These are phyloP conservation scores for Pseudonitzschia multiseries DNA, from an alignment of 108 stramenopile species.

Conservation along the genomic window DNA sequence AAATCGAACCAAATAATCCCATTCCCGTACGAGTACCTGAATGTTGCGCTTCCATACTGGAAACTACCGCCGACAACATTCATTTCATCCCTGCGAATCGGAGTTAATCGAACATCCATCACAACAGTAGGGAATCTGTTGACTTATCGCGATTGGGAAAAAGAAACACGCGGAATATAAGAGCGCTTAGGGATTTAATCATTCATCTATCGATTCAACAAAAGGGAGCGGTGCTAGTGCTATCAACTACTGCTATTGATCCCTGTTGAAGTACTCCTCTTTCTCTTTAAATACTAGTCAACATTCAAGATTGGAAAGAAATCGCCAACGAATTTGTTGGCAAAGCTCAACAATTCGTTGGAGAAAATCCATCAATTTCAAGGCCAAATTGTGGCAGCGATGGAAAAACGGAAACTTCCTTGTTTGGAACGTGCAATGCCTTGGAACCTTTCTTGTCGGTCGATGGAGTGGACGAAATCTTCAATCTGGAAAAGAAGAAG, in stretches of 20 bases:
- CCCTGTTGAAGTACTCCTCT: neutral
- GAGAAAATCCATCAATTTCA: neutral
- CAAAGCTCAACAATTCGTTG: neutral
- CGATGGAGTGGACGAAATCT: conserved; percentile 29
- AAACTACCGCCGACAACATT: too few relatives aligned
- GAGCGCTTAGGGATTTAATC: too few relatives aligned
- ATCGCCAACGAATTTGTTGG: conserved; percentile 1
- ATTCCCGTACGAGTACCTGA: too few relatives aligned
- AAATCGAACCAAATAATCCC: too few relatives aligned
- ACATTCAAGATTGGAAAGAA: conserved; percentile 10
- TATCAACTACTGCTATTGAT: neutral
- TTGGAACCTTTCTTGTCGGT: conserved; percentile 29
- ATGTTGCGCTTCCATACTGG: too few relatives aligned
- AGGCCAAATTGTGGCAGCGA: neutral
- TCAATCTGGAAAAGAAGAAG: conserved; percentile 8
- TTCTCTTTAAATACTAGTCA: neutral
- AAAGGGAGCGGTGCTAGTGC: neutral
- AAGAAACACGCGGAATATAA: too few relatives aligned
- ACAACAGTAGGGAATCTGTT: too few relatives aligned
- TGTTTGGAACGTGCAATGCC: conserved; percentile 21
- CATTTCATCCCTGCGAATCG: too few relatives aligned
- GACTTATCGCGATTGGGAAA: too few relatives aligned
- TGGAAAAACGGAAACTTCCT: neutral
- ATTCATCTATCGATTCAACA: neutral
- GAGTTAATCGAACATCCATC: too few relatives aligned